phyloP scores from a whole-genome alignment of 305 asterid genomes.

The Solanum hybrid region DNA sequence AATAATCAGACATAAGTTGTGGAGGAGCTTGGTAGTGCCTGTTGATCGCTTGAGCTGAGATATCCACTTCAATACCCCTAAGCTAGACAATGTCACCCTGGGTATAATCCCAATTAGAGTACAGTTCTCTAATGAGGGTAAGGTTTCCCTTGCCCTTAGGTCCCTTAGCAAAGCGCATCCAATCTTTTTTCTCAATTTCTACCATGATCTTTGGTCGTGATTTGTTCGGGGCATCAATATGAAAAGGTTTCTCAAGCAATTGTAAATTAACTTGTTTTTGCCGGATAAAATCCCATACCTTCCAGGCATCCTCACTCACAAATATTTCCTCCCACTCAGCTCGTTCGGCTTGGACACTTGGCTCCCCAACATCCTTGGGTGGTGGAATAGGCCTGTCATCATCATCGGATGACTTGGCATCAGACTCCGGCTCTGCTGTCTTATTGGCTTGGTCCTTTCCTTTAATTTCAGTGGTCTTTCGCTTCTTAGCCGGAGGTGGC shows the following conservation, averaged over 20 bases:
- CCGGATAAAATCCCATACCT: background rate
- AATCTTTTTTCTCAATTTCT: background rate
- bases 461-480: background rate
- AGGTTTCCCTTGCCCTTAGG: background rate
- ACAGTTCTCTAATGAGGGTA: background rate
- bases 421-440: background rate
- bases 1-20: background rate
- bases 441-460: background rate
- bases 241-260: background rate
- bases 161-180: background rate
- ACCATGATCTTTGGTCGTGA: background rate
- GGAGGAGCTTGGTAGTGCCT: background rate
- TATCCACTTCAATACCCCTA: background rate
- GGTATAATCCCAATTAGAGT: background rate
- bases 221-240: background rate
- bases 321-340: background rate
- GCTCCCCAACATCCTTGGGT: background rate
- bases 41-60: background rate
- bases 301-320: background rate
- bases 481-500: background rate
- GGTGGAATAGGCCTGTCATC: background rate
- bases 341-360: background rate
- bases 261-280: too few relatives aligned
- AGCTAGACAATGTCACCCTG: background rate
- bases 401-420: background rate